Percentiles rank a stretch among this genome's conserved stretches.
Evolutionary conservation across 139 green algal species (phyloP).

Genomic region (Coelastrella sp.): DNA sequence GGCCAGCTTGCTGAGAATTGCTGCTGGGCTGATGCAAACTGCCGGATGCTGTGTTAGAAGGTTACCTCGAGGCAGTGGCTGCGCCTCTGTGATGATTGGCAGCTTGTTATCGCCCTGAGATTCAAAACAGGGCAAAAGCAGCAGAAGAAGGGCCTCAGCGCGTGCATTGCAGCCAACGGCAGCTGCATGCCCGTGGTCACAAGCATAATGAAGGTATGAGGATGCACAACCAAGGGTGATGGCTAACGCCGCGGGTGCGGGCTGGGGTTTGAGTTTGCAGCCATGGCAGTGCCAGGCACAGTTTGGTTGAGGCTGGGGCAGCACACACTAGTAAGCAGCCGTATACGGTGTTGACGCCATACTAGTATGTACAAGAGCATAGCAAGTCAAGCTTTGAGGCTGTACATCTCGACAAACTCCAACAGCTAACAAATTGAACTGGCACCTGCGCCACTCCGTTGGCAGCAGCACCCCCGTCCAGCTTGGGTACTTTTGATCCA

Average conservation of each 20-base stretch:
- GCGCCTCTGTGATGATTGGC: not conserved
- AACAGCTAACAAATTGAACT: not conserved
- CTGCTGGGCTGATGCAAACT: not conserved
- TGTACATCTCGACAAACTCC: too few species aligned
- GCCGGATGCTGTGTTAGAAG: not conserved
- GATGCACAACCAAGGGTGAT: not conserved
- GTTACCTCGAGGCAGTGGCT: slow-evolving; percentile 13
- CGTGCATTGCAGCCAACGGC: not conserved
- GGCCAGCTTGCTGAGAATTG: not conserved
- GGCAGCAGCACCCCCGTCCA: slow-evolving; percentile 17
- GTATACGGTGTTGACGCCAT: not conserved
- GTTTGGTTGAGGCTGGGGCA: not conserved
- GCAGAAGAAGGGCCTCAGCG: not conserved
- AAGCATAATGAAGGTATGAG: not conserved
- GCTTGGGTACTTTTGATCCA: slow-evolving; percentile 27
- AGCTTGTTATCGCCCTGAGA: not conserved
- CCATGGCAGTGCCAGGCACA: too few species aligned
- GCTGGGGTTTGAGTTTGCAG: not conserved
- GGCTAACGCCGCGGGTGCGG: not conserved
- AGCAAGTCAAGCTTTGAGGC: too few species aligned
- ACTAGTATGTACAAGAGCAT: not conserved
- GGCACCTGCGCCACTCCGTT: slow-evolving; percentile 38
- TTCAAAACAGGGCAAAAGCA: not conserved
- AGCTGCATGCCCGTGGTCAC: not conserved
- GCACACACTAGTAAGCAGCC: not conserved